Percentiles rank a stretch among this genome's conserved stretches.
Evolutionary conservation across 208 protist genomes (phyloP).

Genomic region (Trypanosoma vivax): DNA sequence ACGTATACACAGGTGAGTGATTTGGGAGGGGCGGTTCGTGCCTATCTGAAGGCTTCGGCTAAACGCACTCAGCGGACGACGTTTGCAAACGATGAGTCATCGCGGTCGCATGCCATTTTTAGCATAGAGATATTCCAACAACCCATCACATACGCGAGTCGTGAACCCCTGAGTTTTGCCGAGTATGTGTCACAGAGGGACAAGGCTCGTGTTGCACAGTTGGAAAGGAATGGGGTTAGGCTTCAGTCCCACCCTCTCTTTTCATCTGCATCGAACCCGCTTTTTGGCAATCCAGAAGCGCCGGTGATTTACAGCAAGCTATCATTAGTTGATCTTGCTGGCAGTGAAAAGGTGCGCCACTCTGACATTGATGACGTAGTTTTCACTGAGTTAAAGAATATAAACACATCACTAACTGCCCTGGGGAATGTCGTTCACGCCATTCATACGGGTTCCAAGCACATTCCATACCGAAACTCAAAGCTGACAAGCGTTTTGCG

Average conservation of each 20-base stretch:
- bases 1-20: conserved; percentile 58
- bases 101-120: conserved; percentile 88
- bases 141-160: conserved; percentile 24
- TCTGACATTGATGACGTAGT: conserved; percentile 57
- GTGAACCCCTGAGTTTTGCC: conserved; percentile 36
- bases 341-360: conserved; percentile 78
- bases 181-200: conserved; percentile 44
- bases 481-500: conserved; percentile 87
- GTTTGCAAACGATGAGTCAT: conserved; percentile 81
- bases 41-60: conserved; percentile 66
- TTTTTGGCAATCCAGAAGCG: conserved; percentile 14
- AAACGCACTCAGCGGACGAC: conserved; percentile 67
- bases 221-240: conserved; percentile 18
- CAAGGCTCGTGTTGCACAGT: conserved; percentile 37
- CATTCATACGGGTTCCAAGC: conserved; percentile 65
- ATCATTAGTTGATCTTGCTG: conserved; percentile 90
- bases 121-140: conserved; percentile 84
- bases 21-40: conserved; percentile 60
- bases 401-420: conserved; percentile 91
- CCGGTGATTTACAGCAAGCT: conserved; percentile 73
- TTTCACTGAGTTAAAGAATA: conserved; percentile 79
- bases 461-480: conserved; percentile 84
- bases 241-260: conserved; percentile 23
- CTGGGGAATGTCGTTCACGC: conserved; percentile 90
- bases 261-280: conserved; percentile 22